Conservation (phyloP, 306 rosid genomes). For the Sesbania bispinosa region DNA sequence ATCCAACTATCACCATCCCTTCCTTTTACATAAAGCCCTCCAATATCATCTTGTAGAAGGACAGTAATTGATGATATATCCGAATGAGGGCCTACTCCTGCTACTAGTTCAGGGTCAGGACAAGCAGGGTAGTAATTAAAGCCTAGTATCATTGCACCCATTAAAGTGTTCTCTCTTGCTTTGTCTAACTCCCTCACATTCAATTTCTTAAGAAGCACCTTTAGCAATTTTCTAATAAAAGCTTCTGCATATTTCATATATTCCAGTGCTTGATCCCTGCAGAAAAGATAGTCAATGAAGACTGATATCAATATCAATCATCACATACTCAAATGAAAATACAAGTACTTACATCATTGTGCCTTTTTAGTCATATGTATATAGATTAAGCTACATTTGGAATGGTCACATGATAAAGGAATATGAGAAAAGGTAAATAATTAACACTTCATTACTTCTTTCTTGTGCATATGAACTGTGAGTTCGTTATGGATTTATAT, state of each 20-base stretch:
- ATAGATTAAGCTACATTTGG: neutral
- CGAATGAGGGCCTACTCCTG: slow-evolving; percentile 40
- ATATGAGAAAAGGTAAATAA: neutral
- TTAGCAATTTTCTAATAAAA: slow-evolving; percentile 27
- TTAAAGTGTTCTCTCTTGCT: slow-evolving; percentile 28
- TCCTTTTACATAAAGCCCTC: slow-evolving; percentile 36
- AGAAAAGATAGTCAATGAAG: neutral
- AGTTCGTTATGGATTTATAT: neutral
- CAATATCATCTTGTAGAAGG: slow-evolving; percentile 40
- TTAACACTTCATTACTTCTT: neutral
- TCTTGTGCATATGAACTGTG: neutral
- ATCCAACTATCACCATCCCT: slow-evolving; percentile 37
- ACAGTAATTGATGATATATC: slow-evolving; percentile 40
- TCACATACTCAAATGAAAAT: neutral
- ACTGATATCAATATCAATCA: neutral
- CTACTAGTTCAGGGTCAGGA: slow-evolving; percentile 33
- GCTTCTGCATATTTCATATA: slow-evolving; percentile 34
- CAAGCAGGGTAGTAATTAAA: slow-evolving; percentile 45
- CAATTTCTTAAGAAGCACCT: slow-evolving; percentile 27
- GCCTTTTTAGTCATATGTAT: neutral
- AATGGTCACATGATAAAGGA: neutral
- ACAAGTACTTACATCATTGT: neutral
- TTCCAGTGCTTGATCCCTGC: slow-evolving; percentile 34
- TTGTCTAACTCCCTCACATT: slow-evolving; percentile 33
- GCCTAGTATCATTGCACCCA: slow-evolving; percentile 28